Evolutionary conservation across 2,329 filamentous ascomycete species (phyloP), one percentile per base, ranked within the genome.

Genomic region (Diaporthe longicolla): DNA sequence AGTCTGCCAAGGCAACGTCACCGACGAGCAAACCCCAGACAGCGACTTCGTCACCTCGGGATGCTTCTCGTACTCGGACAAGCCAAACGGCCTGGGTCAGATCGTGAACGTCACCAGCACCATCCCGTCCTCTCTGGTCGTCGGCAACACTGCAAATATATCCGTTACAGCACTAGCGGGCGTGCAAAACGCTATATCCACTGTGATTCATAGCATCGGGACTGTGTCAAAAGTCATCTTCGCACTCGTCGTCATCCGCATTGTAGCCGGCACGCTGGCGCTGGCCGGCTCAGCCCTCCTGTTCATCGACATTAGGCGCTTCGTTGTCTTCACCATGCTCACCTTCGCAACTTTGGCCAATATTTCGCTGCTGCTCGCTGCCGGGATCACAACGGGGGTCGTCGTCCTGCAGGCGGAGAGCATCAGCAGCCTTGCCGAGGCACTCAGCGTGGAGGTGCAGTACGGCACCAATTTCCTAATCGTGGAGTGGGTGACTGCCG

Each of bases 261-360:
- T 43, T 9, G 29, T 61, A 43, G 35, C 37, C n/a, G 58, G 58
- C 15, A 43, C 58, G 37, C 37, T 61, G 37, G 58, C 35, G 4
- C 58, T 61, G 2, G 58, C 24, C n/a, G 58, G 58, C 35, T 61
- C 58, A 3, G 37, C 58, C n/a, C 58, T 61, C n/a, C 58, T 61
- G 2, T 15, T 61, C 37, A 10, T 61, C 13, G 58, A 61, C 58
- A 61, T 61, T 4, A 26, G 58, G 58, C 35, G n/a, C 7, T 61
- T 61, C 58, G 35, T 29, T 15, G 58, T 61, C 4, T 61, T 43
- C 58, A 61, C 58, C 2, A 61, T 61, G 58, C 58, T 61, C 37
- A 43, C 37, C 15, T 61, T 61, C 15, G 35, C 58, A 24, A 61
- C 58, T 0, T 15, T 61, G 19, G 58, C 58, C n/a, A 61, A 61